Conservation (phyloP, 1,284 basidiomycete genomes). For the Naganishia liquefaciens region DNA sequence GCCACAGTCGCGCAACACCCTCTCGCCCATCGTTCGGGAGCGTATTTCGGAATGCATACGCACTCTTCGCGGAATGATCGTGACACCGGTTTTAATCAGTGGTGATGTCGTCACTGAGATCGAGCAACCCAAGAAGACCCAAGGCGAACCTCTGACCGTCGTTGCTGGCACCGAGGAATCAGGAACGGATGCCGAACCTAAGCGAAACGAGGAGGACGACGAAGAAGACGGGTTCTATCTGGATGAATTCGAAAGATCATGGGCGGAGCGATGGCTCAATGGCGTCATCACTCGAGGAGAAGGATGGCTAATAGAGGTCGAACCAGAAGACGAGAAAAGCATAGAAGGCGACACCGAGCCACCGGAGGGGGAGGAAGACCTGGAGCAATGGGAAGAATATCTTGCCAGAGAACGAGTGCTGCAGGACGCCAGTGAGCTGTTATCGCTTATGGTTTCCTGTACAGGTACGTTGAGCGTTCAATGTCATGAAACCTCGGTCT, state of each 20-base stretch:
- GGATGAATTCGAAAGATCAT: conserved; percentile 53
- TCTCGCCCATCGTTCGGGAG: conserved; percentile 24
- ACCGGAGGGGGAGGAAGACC: background rate
- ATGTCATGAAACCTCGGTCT: background rate
- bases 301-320: conserved; percentile 44
- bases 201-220: background rate
- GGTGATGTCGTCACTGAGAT: conserved; percentile 13
- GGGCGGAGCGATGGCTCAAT: conserved; percentile 53
- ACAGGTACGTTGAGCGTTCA: conserved; percentile 54
- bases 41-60: conserved; percentile 13
- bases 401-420: conserved; percentile 55
- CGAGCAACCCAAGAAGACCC: background rate
- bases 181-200: background rate
- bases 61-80: conserved; percentile 17
- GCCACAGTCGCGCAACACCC: conserved; percentile 27
- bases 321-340: conserved; percentile 31
- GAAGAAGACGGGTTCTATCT: conserved; percentile 34
- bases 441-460: conserved; percentile 66
- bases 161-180: background rate
- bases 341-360: conserved; percentile 33
- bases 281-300: conserved; percentile 49
- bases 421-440: conserved; percentile 65
- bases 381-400: conserved; percentile 17
- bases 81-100: conserved; percentile 8
- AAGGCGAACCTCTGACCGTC: background rate